A percentile compares a stretch with the other conserved stretches of the same genome.
These are phyloP conservation scores for Dryas integrifolia DNA, from an alignment of 331 rosid genomes.

Conservation along the genomic window DNA sequence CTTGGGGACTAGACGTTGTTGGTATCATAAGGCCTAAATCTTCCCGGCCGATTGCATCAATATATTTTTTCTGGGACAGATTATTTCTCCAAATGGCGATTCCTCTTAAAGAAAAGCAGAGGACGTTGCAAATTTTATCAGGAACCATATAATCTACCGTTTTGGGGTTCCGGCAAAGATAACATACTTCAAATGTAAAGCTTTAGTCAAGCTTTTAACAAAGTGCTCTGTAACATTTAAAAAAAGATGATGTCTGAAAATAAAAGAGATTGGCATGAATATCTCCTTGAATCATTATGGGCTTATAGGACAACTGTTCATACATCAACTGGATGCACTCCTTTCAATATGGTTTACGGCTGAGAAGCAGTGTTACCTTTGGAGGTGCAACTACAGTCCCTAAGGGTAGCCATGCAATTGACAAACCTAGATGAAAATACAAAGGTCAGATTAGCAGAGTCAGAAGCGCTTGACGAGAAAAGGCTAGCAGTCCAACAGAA, in stretches of 20 bases:
- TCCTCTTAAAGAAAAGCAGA: neutral
- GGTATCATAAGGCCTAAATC: neutral
- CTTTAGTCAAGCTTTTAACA: neutral
- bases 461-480: neutral
- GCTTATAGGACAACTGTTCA: neutral
- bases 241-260: neutral
- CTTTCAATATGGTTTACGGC: neutral
- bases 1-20: neutral
- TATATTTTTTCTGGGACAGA: neutral
- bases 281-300: neutral
- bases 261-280: slow-evolving; percentile 7
- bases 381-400: neutral
- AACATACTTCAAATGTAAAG: neutral
- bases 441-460: neutral
- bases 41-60: neutral
- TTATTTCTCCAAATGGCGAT: neutral
- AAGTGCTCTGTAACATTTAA: neutral
- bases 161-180: neutral
- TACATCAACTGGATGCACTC: neutral
- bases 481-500: neutral
- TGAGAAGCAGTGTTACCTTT: neutral
- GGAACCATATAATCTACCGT: neutral
- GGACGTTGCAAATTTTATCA: neutral
- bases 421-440: neutral
- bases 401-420: neutral